Base-by-base conservation (phyloP, 2,329 filamentous ascomycete species). In the Cytospora piceicola region DNA sequence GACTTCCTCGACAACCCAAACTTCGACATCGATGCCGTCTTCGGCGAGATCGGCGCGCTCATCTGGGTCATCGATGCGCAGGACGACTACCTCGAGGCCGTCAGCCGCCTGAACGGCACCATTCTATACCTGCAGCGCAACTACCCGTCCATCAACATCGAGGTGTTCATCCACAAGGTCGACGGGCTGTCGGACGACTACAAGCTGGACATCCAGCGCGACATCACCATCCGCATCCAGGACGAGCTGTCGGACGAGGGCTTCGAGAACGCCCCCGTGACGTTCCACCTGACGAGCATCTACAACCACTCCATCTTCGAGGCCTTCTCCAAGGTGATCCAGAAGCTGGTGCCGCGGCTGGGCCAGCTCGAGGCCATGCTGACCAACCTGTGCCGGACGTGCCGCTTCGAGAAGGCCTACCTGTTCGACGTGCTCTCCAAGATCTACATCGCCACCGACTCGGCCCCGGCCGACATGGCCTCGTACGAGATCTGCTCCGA, bases 21-120 rank as follows among this genome's bases (percentile, higher is more conserved):
- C 57, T 96, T 96, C 73, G 94, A 98, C 75, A 90, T 95, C 69
- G 93, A 96, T 72, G 90, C 92, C 73, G 94, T 98, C 73, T 99
- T 99, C 77, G 91, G 93, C 71, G 93, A 94, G 74, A 92, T 96
- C 20, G 95, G 95, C 24, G 94, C 95, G 17, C 82, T 99, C 17
- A 96, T 99, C 69, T 99, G 95, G 94, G 94, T 99, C 67, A 96
- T 99, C 66, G 95, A 99, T 75, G 94, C 95, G 0, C 95, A 99
- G 78, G 95, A 99, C 75, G 95, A 99, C 77, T 99, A 98, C 75
- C 87, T 97, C 63, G 93, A 97, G 76, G 92, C 94, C 22, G 92
- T 99, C 57, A 87, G 88, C 62, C 89, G 92, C 11, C 86, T 99
- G 32, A 96, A 97, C 77, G 84, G 88, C 63, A 97, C 94, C 9